phyloP scores from a whole-genome alignment of 1,284 basidiomycete genomes.

The Rhodotorula sp. region DNA sequence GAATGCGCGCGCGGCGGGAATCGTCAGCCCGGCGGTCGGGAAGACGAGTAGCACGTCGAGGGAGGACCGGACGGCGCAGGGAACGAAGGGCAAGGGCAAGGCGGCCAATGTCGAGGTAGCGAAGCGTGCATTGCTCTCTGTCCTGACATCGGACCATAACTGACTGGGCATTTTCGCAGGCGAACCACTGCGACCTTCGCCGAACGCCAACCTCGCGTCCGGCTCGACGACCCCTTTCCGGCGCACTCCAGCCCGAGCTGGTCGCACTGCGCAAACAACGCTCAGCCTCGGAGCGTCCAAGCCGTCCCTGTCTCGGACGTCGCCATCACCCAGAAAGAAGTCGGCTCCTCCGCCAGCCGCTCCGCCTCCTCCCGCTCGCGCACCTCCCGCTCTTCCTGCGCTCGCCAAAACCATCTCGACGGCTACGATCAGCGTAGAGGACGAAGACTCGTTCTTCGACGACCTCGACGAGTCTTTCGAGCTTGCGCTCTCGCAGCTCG shows the following conservation, averaged over 20 bases:
- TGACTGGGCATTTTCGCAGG: not conserved
- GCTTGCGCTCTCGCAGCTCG: slow-evolving; percentile 26
- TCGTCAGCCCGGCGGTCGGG: not conserved
- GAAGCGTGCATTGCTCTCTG: not conserved
- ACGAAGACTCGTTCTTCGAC: slow-evolving; percentile 15
- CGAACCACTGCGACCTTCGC: slow-evolving; percentile 2
- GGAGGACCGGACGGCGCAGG: not conserved
- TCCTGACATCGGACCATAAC: too few relatives aligned
- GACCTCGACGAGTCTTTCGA: slow-evolving; percentile 20
- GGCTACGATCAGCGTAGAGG: not conserved
- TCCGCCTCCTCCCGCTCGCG: too few relatives aligned
- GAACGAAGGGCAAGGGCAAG: slow-evolving; percentile 1
- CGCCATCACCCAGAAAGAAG: not conserved
- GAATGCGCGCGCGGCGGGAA: slow-evolving; percentile 7
- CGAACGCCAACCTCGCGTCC: not conserved
- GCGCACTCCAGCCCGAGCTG: not conserved
- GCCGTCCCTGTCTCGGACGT: not conserved
- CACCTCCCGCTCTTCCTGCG: not conserved
- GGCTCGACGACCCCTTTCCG: slow-evolving; percentile 1
- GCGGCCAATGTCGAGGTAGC: not conserved
- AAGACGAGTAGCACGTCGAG: not conserved
- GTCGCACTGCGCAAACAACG: not conserved
- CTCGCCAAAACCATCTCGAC: not conserved
- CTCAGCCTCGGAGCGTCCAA: slow-evolving; percentile 2
- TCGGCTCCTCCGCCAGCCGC: not conserved